phyloP scores from a whole-genome alignment of 1,139 yeast genomes.

The Pichia sp. region DNA sequence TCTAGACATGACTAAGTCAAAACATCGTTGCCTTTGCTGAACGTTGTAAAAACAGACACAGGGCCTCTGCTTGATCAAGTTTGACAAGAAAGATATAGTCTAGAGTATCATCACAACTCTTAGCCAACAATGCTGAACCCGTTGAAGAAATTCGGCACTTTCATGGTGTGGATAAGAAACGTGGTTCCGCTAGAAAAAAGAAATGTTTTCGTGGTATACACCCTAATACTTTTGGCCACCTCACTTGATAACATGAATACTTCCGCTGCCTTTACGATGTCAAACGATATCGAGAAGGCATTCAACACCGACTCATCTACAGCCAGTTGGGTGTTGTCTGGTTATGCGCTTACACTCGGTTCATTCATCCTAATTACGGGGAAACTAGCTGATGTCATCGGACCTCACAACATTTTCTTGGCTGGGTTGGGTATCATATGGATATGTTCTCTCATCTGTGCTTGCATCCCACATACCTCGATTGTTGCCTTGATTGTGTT shows the following conservation, averaged over 20 bases:
- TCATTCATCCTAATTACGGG: slow-evolving; percentile 37
- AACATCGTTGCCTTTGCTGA: no score
- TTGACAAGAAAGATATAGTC: no score
- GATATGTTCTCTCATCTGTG: slow-evolving; percentile 32
- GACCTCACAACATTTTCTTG: slow-evolving; percentile 32
- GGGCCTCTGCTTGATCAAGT: no score
- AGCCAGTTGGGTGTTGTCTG: slow-evolving; percentile 36
- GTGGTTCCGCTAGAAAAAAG: slow-evolving; percentile 21
- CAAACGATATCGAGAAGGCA: slow-evolving; percentile 24
- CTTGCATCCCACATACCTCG: slow-evolving; percentile 27
- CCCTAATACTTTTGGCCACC: slow-evolving; percentile 18
- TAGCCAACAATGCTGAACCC: no score
- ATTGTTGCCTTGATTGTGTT: slow-evolving; percentile 34
- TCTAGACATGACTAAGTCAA: no score
- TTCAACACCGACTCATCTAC: slow-evolving; percentile 28
- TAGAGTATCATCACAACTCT: no score
- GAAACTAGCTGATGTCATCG: slow-evolving; percentile 37
- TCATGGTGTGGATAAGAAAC: neutral
- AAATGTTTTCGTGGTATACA: slow-evolving; percentile 20
- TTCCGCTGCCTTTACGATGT: slow-evolving; percentile 30
- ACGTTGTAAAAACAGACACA: no score
- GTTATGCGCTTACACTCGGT: slow-evolving; percentile 37
- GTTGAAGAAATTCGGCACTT: no score
- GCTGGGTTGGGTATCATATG: slow-evolving; percentile 24
- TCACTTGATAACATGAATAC: slow-evolving; percentile 32